A percentile compares a stretch with the other conserved stretches of the same genome.
Conservation (phyloP, 2,329 filamentous ascomycete species). For the Dactylellina haptotyla region DNA sequence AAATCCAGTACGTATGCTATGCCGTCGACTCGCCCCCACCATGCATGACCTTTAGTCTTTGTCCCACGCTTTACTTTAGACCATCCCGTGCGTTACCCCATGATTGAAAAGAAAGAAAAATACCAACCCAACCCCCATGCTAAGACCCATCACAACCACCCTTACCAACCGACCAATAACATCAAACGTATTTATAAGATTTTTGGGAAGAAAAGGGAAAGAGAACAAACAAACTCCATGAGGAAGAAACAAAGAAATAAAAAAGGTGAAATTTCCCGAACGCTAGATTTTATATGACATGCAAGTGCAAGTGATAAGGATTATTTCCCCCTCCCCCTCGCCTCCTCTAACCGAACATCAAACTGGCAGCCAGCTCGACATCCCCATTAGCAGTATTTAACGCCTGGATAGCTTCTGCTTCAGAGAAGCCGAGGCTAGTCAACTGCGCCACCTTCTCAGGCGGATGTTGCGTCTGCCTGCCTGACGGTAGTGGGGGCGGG, state of each 20-base stretch:
- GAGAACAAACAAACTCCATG: conserved; percentile 6
- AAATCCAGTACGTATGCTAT: too few relatives aligned
- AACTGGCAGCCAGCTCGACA: conserved; percentile 84
- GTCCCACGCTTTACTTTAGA: not conserved
- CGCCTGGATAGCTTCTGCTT: conserved; percentile 79
- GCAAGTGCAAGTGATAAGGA: conserved; percentile 4
- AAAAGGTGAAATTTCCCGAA: too few relatives aligned
- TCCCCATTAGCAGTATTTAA: conserved; percentile 85
- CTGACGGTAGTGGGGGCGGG: conserved; percentile 56
- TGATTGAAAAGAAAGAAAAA: not conserved
- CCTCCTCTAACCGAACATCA: conserved; percentile 68
- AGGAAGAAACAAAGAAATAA: conserved; percentile 19
- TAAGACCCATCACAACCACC: too few relatives aligned
- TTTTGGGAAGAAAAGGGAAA: too few relatives aligned
- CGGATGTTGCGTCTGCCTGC: conserved; percentile 59
- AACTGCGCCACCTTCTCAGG: conserved; percentile 79
- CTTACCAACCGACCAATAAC: conserved; percentile 24
- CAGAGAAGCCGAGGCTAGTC: conserved; percentile 78
- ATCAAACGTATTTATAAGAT: conserved; percentile 43
- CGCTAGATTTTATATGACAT: conserved; percentile 15
- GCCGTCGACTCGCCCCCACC: too few relatives aligned
- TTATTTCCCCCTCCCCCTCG: not conserved
- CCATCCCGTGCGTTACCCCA: not conserved
- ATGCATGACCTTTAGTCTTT: too few relatives aligned
- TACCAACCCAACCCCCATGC: conserved; percentile 12